Evolutionary conservation across 2,329 filamentous ascomycete species (phyloP), one percentile per base, ranked within the genome.

Genomic region (Fusarium vanettenii): DNA sequence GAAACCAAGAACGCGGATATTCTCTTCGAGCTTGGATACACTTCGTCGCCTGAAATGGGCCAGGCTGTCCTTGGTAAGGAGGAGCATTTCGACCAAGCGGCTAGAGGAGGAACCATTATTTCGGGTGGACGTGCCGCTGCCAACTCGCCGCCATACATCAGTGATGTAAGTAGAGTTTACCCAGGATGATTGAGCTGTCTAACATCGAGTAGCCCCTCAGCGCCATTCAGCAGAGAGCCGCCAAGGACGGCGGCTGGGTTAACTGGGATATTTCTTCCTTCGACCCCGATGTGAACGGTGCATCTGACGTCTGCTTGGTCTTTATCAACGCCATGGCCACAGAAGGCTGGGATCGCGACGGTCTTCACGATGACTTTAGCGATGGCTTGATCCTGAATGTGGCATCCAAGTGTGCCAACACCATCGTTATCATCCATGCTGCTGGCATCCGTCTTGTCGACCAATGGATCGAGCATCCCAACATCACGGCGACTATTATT

Each of bases 281-380:
- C 18, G 66, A 82, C 8, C 81, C 81, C 0, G 78, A 78, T 5
- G 82, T 85, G 16, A 84, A 85, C n/a, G 79, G 75, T 3, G 82
- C 84, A 5, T 79, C 79, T 1, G 87, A 92, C 4, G 90, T 94
- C 57, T 60, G 97, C 92, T 79, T 98, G 45, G 95, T 97, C 1
- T 98, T 98, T 81, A 93, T 92, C 66, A 97, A 93, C 79, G 89
- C 88, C 37, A 94, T 95, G 80, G 90, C 93, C 1, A 93, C 94
- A 0, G 95, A 98, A 82, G 94, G 93, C 0, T 95, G 89, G 82
- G 88, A 94, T 71, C 87, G 91, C 45, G 84, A 89, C 0, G 89
- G 89, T 13, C 87, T 97, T 25, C 89, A 90, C 59, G 94, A 97
- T 78, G 92, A 92, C 72, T 89, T 89, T 43, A 91, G 89, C 67